phyloP scores from a whole-genome alignment of 2,329 filamentous ascomycete genomes.

The Dactylellina haptotyla region DNA sequence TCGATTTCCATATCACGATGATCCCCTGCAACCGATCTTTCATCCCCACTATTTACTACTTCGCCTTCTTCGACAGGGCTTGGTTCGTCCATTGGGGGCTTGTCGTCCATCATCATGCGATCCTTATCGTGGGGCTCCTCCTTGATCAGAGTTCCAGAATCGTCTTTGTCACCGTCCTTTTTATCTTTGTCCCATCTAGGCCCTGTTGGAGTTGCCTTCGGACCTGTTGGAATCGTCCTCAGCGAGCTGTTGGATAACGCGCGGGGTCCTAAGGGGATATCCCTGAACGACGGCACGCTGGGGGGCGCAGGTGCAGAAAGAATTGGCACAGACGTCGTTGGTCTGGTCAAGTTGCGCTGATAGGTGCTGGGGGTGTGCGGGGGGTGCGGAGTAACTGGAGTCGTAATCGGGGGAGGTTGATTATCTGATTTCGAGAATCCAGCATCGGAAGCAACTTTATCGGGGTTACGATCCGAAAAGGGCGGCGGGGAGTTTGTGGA shows the following conservation, averaged over 20 bases:
- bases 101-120: constrained; percentile 31
- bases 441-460: constrained; percentile 32
- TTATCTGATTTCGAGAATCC: constrained; percentile 32
- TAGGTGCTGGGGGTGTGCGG: constrained; percentile 49
- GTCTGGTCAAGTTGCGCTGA: constrained; percentile 47
- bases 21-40: constrained; percentile 35
- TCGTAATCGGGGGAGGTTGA: constrained; percentile 26
- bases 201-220: constrained; percentile 34
- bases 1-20: constrained; percentile 41
- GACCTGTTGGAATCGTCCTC: constrained; percentile 48
- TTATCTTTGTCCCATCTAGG: constrained; percentile 51
- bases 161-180: constrained; percentile 48
- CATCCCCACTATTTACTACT: constrained; percentile 46
- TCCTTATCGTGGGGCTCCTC: constrained; percentile 42
- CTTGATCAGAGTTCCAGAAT: constrained; percentile 32
- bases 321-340: constrained; percentile 43
- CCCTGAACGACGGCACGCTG: constrained; percentile 48
- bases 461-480: constrained; percentile 43
- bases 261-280: constrained; percentile 42
- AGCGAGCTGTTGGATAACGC: constrained; percentile 42
- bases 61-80: constrained; percentile 51
- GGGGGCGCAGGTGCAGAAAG: constrained; percentile 41
- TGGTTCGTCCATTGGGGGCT: constrained; percentile 41
- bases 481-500: constrained; percentile 48
- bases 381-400: constrained; percentile 46